Evolutionary conservation across 805 yeast genomes (phyloP).

Genomic region (Nakazawaea ernobii): DNA sequence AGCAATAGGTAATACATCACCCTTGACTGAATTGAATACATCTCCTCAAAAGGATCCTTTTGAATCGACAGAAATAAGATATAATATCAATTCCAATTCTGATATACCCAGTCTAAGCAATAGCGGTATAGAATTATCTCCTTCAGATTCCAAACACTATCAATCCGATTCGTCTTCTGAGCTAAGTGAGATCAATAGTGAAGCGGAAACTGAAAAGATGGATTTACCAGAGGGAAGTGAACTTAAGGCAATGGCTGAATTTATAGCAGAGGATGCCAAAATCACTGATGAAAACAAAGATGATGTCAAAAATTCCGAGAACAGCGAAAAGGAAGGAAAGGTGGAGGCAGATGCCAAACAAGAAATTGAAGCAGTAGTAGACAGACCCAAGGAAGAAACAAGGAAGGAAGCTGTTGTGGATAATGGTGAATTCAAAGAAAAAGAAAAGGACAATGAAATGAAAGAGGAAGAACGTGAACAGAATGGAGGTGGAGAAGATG

Average conservation of each 20-base stretch:
- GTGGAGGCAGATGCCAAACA: constrained; percentile 1
- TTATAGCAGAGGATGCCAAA: constrained; percentile 31
- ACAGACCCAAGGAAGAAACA: not conserved
- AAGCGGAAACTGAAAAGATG: constrained; percentile 90
- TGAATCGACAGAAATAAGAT: not conserved
- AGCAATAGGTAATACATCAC: constrained; percentile 18
- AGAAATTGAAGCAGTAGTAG: not conserved
- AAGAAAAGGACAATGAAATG: constrained; percentile 7
- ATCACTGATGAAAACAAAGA: not conserved
- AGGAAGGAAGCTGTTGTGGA: constrained; percentile 5
- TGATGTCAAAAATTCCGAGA: not conserved
- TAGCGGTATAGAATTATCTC: not conserved
- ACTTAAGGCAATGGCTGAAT: constrained; percentile 33
- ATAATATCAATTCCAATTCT: not conserved
- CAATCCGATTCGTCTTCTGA: constrained; percentile 33
- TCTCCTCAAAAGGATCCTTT: constrained; percentile 26
- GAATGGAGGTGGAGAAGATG: constrained; percentile 11
- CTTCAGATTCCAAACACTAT: constrained; percentile 1
- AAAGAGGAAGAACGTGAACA: constrained; percentile 6
- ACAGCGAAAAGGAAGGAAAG: constrained; percentile 3
- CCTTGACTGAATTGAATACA: constrained; percentile 34
- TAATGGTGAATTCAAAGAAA: constrained; percentile 15
- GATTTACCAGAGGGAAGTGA: constrained; percentile 55
- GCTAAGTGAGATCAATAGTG: constrained; percentile 56
- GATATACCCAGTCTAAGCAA: not conserved